A percentile compares a stretch with the other conserved stretches of the same genome.
These are phyloP conservation scores for Nicotiana benthamiana DNA, from an alignment of 257 asterid genomes.

Conservation along the genomic window DNA sequence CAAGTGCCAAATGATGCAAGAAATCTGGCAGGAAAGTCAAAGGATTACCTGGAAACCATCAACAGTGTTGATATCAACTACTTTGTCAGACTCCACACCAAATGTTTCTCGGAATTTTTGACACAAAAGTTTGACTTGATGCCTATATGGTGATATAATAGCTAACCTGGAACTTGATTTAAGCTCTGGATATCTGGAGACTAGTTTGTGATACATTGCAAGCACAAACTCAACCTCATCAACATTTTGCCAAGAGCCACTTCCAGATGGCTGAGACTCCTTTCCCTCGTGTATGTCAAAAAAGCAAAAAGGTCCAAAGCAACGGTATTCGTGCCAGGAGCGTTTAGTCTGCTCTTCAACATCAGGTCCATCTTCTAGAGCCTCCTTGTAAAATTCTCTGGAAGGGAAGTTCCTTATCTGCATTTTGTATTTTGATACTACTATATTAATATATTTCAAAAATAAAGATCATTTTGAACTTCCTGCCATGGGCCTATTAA, in stretches of 20 bases:
- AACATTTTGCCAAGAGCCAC: conserved; percentile 74
- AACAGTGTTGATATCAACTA: conserved; percentile 86
- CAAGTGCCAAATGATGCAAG: not conserved
- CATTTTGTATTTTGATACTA: conserved; percentile 12
- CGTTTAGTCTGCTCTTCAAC: conserved; percentile 58
- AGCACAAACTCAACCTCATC: conserved; percentile 93
- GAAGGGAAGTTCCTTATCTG: conserved; percentile 98
- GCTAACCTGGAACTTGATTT: conserved; percentile 75
- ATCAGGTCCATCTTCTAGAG: conserved; percentile 85
- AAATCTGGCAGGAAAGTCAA: not conserved
- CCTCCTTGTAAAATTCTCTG: conserved; percentile 73
- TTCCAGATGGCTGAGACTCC: conserved; percentile 70
- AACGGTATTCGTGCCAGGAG: conserved; percentile 64
- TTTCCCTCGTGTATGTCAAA: conserved; percentile 79
- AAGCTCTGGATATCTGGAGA: conserved; percentile 79
- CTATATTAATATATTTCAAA: not conserved
- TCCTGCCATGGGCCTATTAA: not conserved
- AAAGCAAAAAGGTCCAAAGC: conserved; percentile 97
- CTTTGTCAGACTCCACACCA: conserved; percentile 63
- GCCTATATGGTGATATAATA: conserved; percentile 77
- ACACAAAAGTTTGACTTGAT: conserved; percentile 80
- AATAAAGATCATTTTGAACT: not conserved
- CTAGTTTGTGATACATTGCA: conserved; percentile 55
- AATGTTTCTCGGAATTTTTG: conserved; percentile 56
- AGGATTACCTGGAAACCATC: conserved; percentile 88